Evolutionary conservation across 805 yeast genomes (phyloP), one percentile per base, ranked within the genome.

Genomic region (Yarrowia sp.): DNA sequence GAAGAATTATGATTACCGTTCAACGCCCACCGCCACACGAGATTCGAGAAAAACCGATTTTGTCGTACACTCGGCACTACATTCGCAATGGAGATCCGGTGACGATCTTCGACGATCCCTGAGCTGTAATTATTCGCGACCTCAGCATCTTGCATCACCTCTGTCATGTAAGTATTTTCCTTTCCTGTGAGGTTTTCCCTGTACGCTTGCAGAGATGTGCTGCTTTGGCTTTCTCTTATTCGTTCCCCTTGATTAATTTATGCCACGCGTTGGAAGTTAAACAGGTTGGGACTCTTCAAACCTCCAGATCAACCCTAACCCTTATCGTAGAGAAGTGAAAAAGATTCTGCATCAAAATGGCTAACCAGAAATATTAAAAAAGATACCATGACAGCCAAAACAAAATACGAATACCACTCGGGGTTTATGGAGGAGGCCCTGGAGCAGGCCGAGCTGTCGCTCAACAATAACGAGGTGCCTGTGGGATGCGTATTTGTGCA

Each of bases 401-500:
- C 53, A 15, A 59, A 59, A 59, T 59, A 59, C 52, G 58, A 63
- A 41, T 40, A 38, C 48, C 67, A 65, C 36, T 42, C 61, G 61
- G 73, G 72, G 67, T 79, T 73, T 70, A 79, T 81, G 82, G 71
- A 71, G 38, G 72, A 71, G 38, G 83, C 82, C 5, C 70, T 81
- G 32, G 77, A 70, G 42, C 76, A 75, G 73, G 97, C 94, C 0
- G 83, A 84, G 71, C 77, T 82, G 46, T 95, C 97, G 0, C 79
- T 92, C 26, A 80, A 80, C 52, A 79, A 79, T n/a, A 85, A 85
- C 50, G 97, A 91, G 74, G 93, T 91, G 0, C 97, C 97, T 0
- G 96, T 92, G 1, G 92, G 95, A 0, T 90, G 96, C 73, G 83
- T 92, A 1, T 86, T 89, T 73, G 92, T 86, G 7, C 78, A 85